Conservation (phyloP, 768 basidiomycete genomes). For the Lentinula sp. region DNA sequence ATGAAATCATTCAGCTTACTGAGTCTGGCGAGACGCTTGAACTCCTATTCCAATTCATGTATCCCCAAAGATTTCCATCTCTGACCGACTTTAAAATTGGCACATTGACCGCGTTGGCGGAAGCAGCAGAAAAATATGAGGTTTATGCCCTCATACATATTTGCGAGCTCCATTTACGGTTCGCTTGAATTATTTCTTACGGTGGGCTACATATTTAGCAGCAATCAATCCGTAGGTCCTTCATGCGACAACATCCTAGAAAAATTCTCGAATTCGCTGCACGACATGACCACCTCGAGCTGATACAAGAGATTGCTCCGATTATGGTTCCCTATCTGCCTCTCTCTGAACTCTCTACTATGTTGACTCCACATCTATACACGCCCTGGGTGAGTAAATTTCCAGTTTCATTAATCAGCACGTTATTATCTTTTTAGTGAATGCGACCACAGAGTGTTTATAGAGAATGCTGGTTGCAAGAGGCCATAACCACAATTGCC, state of each 20-base stretch:
- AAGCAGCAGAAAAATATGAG: conserved; percentile 7
- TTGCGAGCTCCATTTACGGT: background rate
- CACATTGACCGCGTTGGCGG: background rate
- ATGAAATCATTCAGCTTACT: conserved; percentile 1
- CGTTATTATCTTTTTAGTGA: background rate
- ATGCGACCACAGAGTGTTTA: background rate
- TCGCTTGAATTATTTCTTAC: background rate
- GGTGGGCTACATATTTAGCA: background rate
- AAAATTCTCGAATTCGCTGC: background rate
- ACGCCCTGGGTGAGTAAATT: background rate
- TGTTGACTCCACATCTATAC: background rate
- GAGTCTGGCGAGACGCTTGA: conserved; percentile 1
- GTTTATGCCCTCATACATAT: conserved; percentile 5
- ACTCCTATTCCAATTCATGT: conserved; percentile 4
- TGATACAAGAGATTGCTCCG: background rate
- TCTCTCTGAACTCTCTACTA: background rate
- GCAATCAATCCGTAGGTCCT: background rate
- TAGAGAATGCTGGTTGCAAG: background rate
- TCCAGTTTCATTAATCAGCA: background rate
- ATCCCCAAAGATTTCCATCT: background rate
- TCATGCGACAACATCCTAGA: background rate
- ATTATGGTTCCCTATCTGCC: background rate
- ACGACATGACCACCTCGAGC: background rate
- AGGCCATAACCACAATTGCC: background rate
- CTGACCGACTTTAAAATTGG: background rate